These are phyloP conservation scores for Albatrellus ellisii DNA, from an alignment of 768 basidiomycete genomes.

Conservation along the genomic window DNA sequence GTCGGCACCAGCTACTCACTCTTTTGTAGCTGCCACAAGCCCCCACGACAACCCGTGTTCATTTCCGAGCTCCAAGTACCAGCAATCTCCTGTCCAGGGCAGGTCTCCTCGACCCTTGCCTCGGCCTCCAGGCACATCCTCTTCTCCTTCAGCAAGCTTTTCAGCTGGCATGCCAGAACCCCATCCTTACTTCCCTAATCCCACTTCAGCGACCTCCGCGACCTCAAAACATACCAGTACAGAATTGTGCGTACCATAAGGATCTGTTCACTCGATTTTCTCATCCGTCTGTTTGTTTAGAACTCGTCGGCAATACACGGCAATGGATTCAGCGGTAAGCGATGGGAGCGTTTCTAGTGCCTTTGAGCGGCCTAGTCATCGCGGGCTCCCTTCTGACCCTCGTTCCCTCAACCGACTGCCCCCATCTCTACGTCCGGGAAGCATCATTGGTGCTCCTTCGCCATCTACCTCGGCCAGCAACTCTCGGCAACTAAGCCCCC, in stretches of 20 bases:
- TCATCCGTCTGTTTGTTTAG: too few species aligned
- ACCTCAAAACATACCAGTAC: too few species aligned
- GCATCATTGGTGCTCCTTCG: not conserved
- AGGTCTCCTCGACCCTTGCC: conserved; percentile 13
- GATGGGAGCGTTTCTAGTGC: too few species aligned
- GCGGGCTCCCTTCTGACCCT: conserved; percentile 12
- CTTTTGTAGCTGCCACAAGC: conserved; percentile 5
- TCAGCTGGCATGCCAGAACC: conserved; percentile 12
- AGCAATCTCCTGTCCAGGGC: conserved; percentile 10
- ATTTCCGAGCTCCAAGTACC: conserved; percentile 7
- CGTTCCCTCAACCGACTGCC: conserved; percentile 1
- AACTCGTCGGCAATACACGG: conserved; percentile 4
- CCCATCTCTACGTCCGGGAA: conserved; percentile 7
- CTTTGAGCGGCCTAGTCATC: conserved; percentile 2
- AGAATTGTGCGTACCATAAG: too few species aligned
- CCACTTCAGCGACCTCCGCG: not conserved
- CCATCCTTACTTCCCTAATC: conserved; percentile 4
- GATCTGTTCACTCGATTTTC: too few species aligned
- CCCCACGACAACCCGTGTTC: conserved; percentile 9
- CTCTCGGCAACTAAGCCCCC: conserved; percentile 5
- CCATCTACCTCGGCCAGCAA: conserved; percentile 7
- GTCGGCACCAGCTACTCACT: not conserved
- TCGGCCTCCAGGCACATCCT: conserved; percentile 7
- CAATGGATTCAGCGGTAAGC: conserved; percentile 1
- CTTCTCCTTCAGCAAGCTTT: conserved; percentile 5